Conservation (phyloP, 495 filamentous ascomycete genomes). For the Hypoxylon lienhwacheense region DNA sequence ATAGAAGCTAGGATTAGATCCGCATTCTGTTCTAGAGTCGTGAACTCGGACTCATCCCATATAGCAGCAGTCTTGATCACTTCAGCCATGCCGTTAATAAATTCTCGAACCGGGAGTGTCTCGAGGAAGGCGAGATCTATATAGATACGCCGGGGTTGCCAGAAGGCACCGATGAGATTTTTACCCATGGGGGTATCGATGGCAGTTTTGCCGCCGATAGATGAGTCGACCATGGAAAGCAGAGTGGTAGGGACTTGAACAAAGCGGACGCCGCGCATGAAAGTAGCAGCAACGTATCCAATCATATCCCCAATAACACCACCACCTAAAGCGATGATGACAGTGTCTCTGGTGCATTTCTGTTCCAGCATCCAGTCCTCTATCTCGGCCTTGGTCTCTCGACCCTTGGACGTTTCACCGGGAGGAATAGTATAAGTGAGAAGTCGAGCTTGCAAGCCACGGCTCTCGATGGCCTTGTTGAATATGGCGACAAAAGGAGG, state of each 20-base stretch:
- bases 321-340: conserved; percentile 93
- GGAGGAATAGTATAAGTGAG: conserved; percentile 86
- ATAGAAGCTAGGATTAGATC: conserved; percentile 71
- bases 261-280: conserved; percentile 95
- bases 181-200: conserved; percentile 97
- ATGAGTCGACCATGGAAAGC: conserved; percentile 97
- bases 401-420: conserved; percentile 89
- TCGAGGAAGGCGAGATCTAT: conserved; percentile 93
- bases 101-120: conserved; percentile 86
- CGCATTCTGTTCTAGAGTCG: conserved; percentile 79
- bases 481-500: conserved; percentile 75
- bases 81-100: conserved; percentile 99
- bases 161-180: conserved; percentile 94
- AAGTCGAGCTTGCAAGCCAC: conserved; percentile 64
- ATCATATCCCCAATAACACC: conserved; percentile 98
- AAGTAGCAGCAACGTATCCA: conserved; percentile 94
- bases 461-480: conserved; percentile 52
- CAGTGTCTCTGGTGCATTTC: conserved; percentile 89
- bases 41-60: conserved; percentile 87
- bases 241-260: conserved; percentile 96
- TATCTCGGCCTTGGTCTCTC: conserved; percentile 89
- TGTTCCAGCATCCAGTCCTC: conserved; percentile 97
- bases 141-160: conserved; percentile 91
- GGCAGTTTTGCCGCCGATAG: conserved; percentile 96
- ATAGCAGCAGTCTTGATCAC: conserved; percentile 98